Conservation (phyloP, 345 rosid genomes). For the Hevea brasiliensis region DNA sequence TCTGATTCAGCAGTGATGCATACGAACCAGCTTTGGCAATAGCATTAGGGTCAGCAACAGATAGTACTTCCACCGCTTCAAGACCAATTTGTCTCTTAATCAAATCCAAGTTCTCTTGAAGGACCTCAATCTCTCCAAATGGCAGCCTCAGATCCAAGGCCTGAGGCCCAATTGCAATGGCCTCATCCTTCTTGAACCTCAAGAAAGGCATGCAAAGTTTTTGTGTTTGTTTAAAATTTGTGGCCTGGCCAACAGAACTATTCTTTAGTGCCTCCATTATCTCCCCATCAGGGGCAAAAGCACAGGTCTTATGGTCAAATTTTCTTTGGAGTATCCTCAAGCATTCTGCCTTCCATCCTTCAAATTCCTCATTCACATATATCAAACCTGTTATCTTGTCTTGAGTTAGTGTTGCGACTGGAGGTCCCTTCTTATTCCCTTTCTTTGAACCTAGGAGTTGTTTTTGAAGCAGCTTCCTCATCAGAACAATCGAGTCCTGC, state of each 20-base stretch:
- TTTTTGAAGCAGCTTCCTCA: constrained; percentile 79
- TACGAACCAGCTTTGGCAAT: constrained; percentile 53
- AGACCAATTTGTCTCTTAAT: constrained; percentile 78
- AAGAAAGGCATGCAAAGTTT: constrained; percentile 88
- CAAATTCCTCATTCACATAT: constrained; percentile 75
- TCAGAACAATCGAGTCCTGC: constrained; percentile 74
- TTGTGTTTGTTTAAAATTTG: constrained; percentile 59
- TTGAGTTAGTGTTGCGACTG: constrained; percentile 46
- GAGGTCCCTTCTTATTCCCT: constrained; percentile 63
- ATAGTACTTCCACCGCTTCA: constrained; percentile 58
- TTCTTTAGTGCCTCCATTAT: constrained; percentile 56
- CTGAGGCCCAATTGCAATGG: constrained; percentile 59
- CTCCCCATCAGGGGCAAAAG: constrained; percentile 67
- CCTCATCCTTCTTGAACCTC: constrained; percentile 84
- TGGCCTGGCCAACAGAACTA: constrained; percentile 52
- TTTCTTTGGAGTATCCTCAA: constrained; percentile 65
- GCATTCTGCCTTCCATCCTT: constrained; percentile 90
- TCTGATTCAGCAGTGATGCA: constrained; percentile 51
- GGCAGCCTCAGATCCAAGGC: constrained; percentile 79
- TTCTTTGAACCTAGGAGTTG: constrained; percentile 71
- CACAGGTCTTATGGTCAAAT: constrained; percentile 40
- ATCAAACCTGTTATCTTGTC: constrained; percentile 57
- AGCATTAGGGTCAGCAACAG: constrained; percentile 47
- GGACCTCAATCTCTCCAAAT: constrained; percentile 86
- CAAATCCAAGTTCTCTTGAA: constrained; percentile 65